Base-by-base conservation (phyloP, 2,329 filamentous ascomycete genomes). In the Curvularia hawaiiensis region DNA sequence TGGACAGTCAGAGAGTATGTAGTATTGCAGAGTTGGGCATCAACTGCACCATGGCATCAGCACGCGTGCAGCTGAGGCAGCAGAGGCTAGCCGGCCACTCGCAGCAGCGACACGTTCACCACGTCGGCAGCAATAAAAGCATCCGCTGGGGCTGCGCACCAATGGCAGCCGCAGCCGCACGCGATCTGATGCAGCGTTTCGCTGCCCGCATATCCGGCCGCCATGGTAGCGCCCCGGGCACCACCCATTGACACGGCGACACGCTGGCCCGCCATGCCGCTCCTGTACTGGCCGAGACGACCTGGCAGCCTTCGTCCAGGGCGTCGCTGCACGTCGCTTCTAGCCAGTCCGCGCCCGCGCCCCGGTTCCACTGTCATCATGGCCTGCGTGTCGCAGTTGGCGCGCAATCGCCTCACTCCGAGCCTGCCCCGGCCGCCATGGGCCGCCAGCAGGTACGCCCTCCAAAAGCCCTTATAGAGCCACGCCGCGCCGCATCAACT, bases 201-300 rank as follows among this genome's bases (percentile, higher is more conserved):
- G 73, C 72, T 66, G 73, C 56, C 67, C 66, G 71, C 71, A 70
- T 72, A 66, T 41, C 58, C 67, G 69, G 69, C 65, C 65, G 61
- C 58, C 57, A 53, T 58, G 44, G 50, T 54, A 55, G 56, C 58
- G 50, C 59, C 58, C 56, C 26, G 56, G 58, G 58, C 40, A 60
- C 60, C 59, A 61, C 48, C 66, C 66, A 68, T 66, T 74, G 58
- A 72, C 67, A 67, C 61, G 62, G 64, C 65, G 71, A 69, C 70
- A 73, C 71, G 71, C 67, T 56, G 60, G 58, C 52, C 24, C 39
- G 56, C 63, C 57, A 55, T 59, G 60, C 59, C 61, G 49, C 53
- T 57, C 60, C 65, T 64, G 69, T 58, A 56, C 63, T 65, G 70
- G 62, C 58, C 59, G 49, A 48, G 46, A 47, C 44, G 28, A 47